These are phyloP conservation scores for Candida sanyiensis DNA, from an alignment of 805 yeast species.

Conservation along the genomic window DNA sequence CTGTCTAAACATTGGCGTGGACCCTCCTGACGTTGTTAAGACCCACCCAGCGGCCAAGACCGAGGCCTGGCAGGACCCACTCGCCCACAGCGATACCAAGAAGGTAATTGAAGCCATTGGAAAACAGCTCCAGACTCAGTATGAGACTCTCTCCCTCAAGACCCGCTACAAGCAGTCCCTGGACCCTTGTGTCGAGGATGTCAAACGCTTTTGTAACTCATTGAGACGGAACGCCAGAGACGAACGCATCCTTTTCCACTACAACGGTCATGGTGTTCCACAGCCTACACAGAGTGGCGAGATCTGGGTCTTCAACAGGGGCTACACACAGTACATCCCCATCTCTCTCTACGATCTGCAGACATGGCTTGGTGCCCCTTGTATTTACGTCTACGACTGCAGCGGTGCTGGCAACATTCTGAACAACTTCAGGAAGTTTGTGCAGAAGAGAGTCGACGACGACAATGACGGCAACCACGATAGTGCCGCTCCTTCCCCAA, in stretches of 20 bases:
- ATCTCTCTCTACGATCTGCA: conserved; percentile 92
- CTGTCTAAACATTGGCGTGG: conserved; percentile 90
- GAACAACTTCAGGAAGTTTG: conserved; percentile 81
- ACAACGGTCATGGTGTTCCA: conserved; percentile 98
- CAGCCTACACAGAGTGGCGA: conserved; percentile 95
- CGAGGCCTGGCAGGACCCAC: conserved; percentile 93
- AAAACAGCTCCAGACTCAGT: conserved; percentile 78
- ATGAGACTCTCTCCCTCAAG: conserved; percentile 80
- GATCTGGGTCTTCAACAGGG: conserved; percentile 96
- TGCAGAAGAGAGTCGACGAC: conserved; percentile 82
- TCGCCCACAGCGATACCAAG: conserved; percentile 72
- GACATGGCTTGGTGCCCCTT: conserved; percentile 97
- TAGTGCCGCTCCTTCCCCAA: conserved; percentile 36
- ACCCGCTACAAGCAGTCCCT: conserved; percentile 86
- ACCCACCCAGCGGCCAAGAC: conserved; percentile 88
- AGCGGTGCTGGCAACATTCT: conserved; percentile 92
- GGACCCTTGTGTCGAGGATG: conserved; percentile 95
- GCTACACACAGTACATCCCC: conserved; percentile 96
- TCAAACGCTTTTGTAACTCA: conserved; percentile 84
- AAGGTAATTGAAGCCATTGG: conserved; percentile 91
- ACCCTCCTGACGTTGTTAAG: conserved; percentile 92
- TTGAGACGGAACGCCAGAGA: conserved; percentile 87
- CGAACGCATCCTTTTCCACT: conserved; percentile 88
- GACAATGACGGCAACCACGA: conserved; percentile 57
- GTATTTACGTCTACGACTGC: conserved; percentile 91